Evolutionary conservation across 768 basidiomycete genomes (phyloP), one percentile per base, ranked within the genome.

Genomic region (Lentinus tigrinus): DNA sequence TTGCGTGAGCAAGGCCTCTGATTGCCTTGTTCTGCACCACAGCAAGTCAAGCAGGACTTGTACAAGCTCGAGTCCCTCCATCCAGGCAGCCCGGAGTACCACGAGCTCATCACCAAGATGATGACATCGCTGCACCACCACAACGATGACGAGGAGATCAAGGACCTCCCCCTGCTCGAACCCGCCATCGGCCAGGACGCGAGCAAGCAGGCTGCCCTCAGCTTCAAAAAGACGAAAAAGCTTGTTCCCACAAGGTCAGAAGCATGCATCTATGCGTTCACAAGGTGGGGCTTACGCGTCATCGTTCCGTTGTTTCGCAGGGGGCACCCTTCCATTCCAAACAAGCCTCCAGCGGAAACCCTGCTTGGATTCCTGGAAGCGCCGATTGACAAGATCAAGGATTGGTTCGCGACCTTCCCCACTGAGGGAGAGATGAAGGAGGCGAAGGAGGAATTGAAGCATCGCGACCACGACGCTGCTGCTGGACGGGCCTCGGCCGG

Each of bases 311-410:
- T 51, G 37, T 16, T 24, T 17, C 23, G 1, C 60, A 84, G 83
- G 24, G 63, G 81, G 5, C 83, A 85, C 63, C 83, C 82, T 0
- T 65, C 62, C 13, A 77, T 78, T 0, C 85, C 85, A 1, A 78
- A 85, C 64, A 75, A 80, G 55, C 84, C 85, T 3, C 85, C 85
- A 0, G 81, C 78, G 56, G 85, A 87, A 71, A 88, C 84, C 0
- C 57, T 86, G 14, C 79, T 73, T 2, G 83, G 80, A 0, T 75
- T 87, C 54, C 68, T 87, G 55, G 70, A 75, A 0, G 77, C 80
- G 0, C 85, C 85, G 0, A 72, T 87, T 23, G 86, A 87, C 64
- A 82, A 82, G 63, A 65, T 87, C 57, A 79, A 78, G 65, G 86
- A 87, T 64, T 63, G 67, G 34, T 87, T 87, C 65, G 61, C 78